Conservation (phyloP, 2,329 filamentous ascomycete genomes). For the Calycina marina region DNA sequence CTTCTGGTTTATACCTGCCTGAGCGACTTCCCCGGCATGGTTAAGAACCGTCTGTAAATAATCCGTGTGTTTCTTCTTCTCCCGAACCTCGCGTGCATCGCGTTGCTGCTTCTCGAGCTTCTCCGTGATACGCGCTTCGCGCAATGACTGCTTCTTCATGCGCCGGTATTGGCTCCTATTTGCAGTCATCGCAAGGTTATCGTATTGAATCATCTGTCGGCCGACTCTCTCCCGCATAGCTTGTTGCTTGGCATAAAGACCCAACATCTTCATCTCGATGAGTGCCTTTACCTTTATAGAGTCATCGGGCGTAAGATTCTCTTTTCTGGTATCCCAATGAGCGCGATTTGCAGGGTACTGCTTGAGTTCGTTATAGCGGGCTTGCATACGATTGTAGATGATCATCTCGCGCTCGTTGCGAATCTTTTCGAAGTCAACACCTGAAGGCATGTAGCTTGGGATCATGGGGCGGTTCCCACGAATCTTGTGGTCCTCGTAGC, state of each 20-base stretch:
- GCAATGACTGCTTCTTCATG: slow-evolving; percentile 92
- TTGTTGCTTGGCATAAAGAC: slow-evolving; percentile 77
- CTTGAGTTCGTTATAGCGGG: slow-evolving; percentile 73
- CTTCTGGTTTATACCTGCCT: slow-evolving; percentile 50
- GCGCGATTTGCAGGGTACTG: slow-evolving; percentile 72
- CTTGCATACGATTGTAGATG: slow-evolving; percentile 77
- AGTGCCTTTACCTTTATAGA: slow-evolving; percentile 75
- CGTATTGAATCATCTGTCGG: slow-evolving; percentile 84
- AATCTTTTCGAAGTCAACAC: slow-evolving; percentile 74
- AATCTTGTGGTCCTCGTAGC: slow-evolving; percentile 63
- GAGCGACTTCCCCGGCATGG: slow-evolving; percentile 66
- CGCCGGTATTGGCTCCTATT: slow-evolving; percentile 83
- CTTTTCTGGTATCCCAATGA: slow-evolving; percentile 65
- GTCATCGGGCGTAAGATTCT: slow-evolving; percentile 61
- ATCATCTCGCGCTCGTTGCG: slow-evolving; percentile 78
- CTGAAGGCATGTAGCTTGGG: slow-evolving; percentile 76
- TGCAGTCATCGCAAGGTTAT: slow-evolving; percentile 93
- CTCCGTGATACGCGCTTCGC: slow-evolving; percentile 93
- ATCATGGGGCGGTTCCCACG: slow-evolving; percentile 68
- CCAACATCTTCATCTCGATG: slow-evolving; percentile 89
- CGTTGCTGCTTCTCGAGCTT: slow-evolving; percentile 98
- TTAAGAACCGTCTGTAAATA: slow-evolving; percentile 77
- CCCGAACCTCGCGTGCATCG: slow-evolving; percentile 84
- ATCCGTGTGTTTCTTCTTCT: slow-evolving; percentile 94
- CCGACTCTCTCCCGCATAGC: slow-evolving; percentile 75